Conservation (phyloP, 2,329 filamentous ascomycete genomes). For the Epichloe elymi region DNA sequence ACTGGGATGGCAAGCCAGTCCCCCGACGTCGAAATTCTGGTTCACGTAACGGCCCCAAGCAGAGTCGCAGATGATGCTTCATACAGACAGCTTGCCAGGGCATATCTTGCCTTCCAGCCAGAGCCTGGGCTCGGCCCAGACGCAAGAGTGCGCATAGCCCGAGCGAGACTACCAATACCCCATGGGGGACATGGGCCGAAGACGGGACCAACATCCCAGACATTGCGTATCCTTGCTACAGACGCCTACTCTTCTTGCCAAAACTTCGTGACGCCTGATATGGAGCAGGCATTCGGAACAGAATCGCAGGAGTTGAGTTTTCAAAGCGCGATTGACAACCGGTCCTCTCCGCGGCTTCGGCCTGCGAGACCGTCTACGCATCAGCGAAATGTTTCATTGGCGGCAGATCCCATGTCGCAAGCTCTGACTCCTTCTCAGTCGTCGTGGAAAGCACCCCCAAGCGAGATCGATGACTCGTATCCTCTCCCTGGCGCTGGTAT, state of each 20-base stretch:
- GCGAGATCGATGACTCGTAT: constrained; percentile 43
- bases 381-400: neutral
- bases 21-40: constrained; percentile 36
- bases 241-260: neutral
- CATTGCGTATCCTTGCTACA: neutral
- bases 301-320: constrained; percentile 32
- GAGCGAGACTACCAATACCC: neutral
- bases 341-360: constrained; percentile 19
- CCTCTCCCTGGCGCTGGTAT: constrained; percentile 21
- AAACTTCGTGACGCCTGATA: constrained; percentile 6
- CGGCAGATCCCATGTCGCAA: neutral
- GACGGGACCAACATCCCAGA: neutral
- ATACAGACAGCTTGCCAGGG: constrained; percentile 36
- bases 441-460: constrained; percentile 31
- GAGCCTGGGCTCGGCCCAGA: constrained; percentile 11
- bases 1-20: constrained; percentile 14
- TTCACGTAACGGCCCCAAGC: constrained; percentile 41
- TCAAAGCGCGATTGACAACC: constrained; percentile 30
- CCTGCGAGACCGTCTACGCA: neutral
- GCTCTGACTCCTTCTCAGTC: constrained; percentile 11
- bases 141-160: neutral
- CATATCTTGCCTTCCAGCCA: constrained; percentile 37
- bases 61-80: constrained; percentile 31
- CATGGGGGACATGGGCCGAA: neutral
- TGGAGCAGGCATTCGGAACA: constrained; percentile 13